phyloP scores from a whole-genome alignment of 2,329 filamentous ascomycete genomes.

The Neofusicoccum laricinum region DNA sequence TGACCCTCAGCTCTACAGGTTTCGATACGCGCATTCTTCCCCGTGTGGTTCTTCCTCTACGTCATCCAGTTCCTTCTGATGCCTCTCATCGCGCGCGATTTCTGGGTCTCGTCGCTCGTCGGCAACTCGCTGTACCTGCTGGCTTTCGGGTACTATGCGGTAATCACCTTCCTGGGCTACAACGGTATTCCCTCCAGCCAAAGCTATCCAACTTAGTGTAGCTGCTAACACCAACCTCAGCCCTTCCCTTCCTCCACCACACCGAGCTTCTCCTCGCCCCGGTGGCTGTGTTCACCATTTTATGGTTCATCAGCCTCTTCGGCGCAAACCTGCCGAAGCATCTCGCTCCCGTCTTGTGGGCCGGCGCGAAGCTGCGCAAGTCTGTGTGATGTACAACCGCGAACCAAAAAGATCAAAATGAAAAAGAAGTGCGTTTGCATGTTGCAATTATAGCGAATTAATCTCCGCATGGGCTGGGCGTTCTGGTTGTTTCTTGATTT shows the following conservation, averaged over 20 bases:
- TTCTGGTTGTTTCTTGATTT: background rate
- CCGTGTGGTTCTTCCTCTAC: conserved; percentile 65
- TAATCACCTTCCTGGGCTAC: conserved; percentile 68
- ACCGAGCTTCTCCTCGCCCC: conserved; percentile 64
- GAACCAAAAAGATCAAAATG: no score
- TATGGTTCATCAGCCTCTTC: conserved; percentile 57
- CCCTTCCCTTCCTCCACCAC: conserved; percentile 64
- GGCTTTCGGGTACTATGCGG: conserved; percentile 64
- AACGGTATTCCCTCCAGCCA: conserved; percentile 44
- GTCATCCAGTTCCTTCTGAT: conserved; percentile 66
- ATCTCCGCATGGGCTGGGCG: background rate
- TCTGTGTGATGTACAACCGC: conserved; percentile 24
- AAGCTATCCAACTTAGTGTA: background rate
- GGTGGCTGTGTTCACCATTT: conserved; percentile 56
- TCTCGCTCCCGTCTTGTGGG: conserved; percentile 50
- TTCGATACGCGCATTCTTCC: conserved; percentile 65
- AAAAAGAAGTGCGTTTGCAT: background rate
- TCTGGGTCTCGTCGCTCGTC: conserved; percentile 58
- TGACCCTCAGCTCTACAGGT: conserved; percentile 39
- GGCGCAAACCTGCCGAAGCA: conserved; percentile 51
- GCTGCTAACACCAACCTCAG: conserved; percentile 31
- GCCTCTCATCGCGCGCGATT: conserved; percentile 55
- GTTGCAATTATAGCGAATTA: conserved; percentile 12
- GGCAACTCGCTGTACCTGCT: conserved; percentile 66
- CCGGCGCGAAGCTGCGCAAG: conserved; percentile 45